Base-by-base conservation (phyloP, 2,329 filamentous ascomycete species). In the Capronia americana region DNA sequence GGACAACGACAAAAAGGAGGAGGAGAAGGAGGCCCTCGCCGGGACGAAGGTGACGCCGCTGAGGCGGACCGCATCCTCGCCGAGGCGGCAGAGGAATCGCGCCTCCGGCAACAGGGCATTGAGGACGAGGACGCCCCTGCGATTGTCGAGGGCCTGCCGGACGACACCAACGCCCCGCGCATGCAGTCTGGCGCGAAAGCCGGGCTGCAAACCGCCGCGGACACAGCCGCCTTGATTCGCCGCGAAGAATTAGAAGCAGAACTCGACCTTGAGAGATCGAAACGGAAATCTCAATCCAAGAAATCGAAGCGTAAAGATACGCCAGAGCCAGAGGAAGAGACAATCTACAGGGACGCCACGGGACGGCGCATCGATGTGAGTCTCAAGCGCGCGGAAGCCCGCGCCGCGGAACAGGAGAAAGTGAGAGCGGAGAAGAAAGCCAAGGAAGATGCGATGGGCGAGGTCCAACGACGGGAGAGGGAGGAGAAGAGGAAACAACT, bases 261-360 rank as follows among this genome's bases (percentile, higher is more conserved):
- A 44, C 48, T 61, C 28, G 58, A 53, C 28, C 30, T 44, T 6
- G 5, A 44, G 38, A n/a, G 38, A 17, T n/a, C 38, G 38, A 44
- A n/a, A 12, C 34, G 23, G 41, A 57, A 60, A 10, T 53, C 63
- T 7, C 61, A 51, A 26, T 55, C 55, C 5, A 75, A 68, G 44
- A 54, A 57, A 56, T 54, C 50, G 28, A 48, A 56, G 48, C 24
- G 44, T 17, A 57, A 79, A 38, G 83, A 80, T 65, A 80, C 77
- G 68, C 14, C 17, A 55, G 80, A 77, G 0, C 76, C 79, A 64
- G 86, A 86, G 34, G 86, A 90, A 73, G 92, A 97, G 79, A 96
- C 94, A 0, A 93, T 97, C 26, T 97, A 98, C 77, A 91, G 95
- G 73, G 95, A 99, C 79, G 95, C 96, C 11, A 95, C 91, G 2